A percentile compares a stretch with the other conserved stretches of the same genome.
phyloP scores from a whole-genome alignment of 2,329 filamentous ascomycete species.

The Cladosporium velox region DNA sequence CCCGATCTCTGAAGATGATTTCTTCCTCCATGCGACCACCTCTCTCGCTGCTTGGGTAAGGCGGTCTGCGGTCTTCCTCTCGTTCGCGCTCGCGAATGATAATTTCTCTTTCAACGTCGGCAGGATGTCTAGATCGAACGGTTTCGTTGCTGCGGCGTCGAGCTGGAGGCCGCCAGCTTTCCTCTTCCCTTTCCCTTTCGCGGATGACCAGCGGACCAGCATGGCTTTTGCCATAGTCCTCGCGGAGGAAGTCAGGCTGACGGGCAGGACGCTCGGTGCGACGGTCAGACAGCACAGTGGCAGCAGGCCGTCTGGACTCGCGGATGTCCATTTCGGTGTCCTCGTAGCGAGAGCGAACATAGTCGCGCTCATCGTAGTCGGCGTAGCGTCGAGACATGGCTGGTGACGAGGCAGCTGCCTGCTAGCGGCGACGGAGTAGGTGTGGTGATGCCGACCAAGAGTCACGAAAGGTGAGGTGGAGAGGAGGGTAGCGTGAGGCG shows the following conservation, averaged over 20 bases:
- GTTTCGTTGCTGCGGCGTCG: slow-evolving; percentile 32
- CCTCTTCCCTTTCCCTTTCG: slow-evolving; percentile 43
- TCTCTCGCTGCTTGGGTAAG: slow-evolving; percentile 33
- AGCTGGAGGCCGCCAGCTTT: slow-evolving; percentile 35
- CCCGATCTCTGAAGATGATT: slow-evolving; percentile 41
- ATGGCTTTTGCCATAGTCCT: slow-evolving; percentile 49
- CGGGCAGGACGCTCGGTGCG: slow-evolving; percentile 44
- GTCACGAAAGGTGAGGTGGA: neutral
- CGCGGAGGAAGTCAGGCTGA: slow-evolving; percentile 52
- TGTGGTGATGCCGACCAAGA: neutral
- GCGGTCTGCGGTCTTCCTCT: slow-evolving; percentile 29
- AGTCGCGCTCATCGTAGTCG: slow-evolving; percentile 45
- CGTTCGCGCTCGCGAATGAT: slow-evolving; percentile 29
- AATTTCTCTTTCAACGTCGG: slow-evolving; percentile 17
- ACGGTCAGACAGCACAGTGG: slow-evolving; percentile 36
- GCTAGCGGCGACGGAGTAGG: slow-evolving; percentile 2
- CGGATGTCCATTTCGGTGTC: slow-evolving; percentile 40
- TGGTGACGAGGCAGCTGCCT: slow-evolving; percentile 14
- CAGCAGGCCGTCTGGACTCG: slow-evolving; percentile 34
- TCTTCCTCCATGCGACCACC: slow-evolving; percentile 40
- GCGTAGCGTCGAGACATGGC: slow-evolving; percentile 46
- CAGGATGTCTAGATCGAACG: slow-evolving; percentile 16
- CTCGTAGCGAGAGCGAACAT: slow-evolving; percentile 44
- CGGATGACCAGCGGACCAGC: slow-evolving; percentile 51
- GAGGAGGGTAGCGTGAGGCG: neutral